Conservation (phyloP, 2,329 filamentous ascomycete species). For the Penicillium glabrum region DNA sequence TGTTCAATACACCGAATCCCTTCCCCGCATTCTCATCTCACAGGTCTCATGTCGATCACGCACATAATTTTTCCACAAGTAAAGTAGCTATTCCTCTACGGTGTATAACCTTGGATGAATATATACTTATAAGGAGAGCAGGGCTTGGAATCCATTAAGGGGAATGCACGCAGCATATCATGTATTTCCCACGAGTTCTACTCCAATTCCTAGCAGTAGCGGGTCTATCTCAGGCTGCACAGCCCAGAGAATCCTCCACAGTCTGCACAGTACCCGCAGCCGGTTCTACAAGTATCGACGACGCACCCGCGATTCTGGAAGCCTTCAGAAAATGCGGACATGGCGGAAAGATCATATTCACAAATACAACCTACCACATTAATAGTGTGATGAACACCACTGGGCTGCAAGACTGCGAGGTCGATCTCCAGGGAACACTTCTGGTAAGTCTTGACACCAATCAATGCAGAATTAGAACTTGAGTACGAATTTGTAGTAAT, state of each 20-base stretch:
- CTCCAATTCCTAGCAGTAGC: neutral
- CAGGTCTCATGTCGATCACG: neutral
- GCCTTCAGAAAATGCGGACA: conserved; percentile 53
- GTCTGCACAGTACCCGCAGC: neutral
- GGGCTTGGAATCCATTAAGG: no score
- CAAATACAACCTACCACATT: conserved; percentile 51
- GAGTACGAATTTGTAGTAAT: neutral
- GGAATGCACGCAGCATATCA: no score
- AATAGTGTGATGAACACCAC: conserved; percentile 52
- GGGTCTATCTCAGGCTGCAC: neutral
- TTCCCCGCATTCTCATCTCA: neutral
- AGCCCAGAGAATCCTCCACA: neutral
- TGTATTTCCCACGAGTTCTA: neutral
- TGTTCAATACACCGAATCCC: neutral
- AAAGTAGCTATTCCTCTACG: neutral
- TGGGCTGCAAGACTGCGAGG: conserved; percentile 46
- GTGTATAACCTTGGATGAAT: neutral
- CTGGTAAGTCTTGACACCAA: conserved; percentile 36
- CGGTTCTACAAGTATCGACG: conserved; percentile 34
- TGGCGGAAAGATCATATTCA: conserved; percentile 53
- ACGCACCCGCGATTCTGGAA: conserved; percentile 52
- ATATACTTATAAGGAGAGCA: neutral
- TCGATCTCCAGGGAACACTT: conserved; percentile 51
- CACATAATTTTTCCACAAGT: neutral
- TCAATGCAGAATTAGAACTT: no score